A percentile compares a stretch with the other conserved stretches of the same genome.
These are phyloP conservation scores for Byssothecium circinans DNA, from an alignment of 2,329 filamentous ascomycete genomes.

Conservation along the genomic window DNA sequence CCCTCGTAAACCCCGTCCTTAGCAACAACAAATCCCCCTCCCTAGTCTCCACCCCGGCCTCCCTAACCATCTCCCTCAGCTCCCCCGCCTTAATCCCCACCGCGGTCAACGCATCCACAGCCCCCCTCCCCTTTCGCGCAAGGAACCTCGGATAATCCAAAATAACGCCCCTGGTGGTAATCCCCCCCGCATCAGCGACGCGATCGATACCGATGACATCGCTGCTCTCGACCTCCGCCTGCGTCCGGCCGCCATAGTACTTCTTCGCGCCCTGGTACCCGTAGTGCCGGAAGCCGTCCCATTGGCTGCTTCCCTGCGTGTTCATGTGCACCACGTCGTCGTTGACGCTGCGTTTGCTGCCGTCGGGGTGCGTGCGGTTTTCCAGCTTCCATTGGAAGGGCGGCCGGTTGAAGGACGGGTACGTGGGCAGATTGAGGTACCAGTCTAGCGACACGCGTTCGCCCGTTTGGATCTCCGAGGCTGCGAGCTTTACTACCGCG, in stretches of 20 bases:
- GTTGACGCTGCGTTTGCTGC: slow-evolving; percentile 35
- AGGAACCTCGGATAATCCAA: slow-evolving; percentile 38
- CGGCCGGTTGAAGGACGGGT: slow-evolving; percentile 43
- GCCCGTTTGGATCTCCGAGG: slow-evolving; percentile 50
- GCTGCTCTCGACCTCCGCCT: slow-evolving; percentile 42
- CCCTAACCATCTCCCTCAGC: slow-evolving; percentile 36
- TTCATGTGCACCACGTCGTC: slow-evolving; percentile 44
- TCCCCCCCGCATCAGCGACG: slow-evolving; percentile 31
- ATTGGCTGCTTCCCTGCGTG: slow-evolving; percentile 43
- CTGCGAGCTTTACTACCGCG: slow-evolving; percentile 45
- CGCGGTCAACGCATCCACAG: slow-evolving; percentile 25
- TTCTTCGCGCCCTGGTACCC: slow-evolving; percentile 46
- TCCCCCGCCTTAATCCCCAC: slow-evolving; percentile 22
- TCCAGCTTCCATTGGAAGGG: slow-evolving; percentile 33
- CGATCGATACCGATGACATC: slow-evolving; percentile 48
- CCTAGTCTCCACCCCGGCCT: slow-evolving; percentile 40
- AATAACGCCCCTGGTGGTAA: slow-evolving; percentile 33
- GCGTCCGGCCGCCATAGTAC: slow-evolving; percentile 49
- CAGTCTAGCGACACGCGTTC: slow-evolving; percentile 45
- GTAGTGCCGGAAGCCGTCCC: slow-evolving; percentile 47
- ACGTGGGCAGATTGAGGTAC: slow-evolving; percentile 43
- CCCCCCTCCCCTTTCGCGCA: slow-evolving; percentile 18
- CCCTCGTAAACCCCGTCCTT: slow-evolving; percentile 37
- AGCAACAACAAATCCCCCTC: slow-evolving; percentile 35
- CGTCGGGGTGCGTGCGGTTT: slow-evolving; percentile 31